phyloP scores from a whole-genome alignment of 306 rosid species.

The Calophaca sinica region DNA sequence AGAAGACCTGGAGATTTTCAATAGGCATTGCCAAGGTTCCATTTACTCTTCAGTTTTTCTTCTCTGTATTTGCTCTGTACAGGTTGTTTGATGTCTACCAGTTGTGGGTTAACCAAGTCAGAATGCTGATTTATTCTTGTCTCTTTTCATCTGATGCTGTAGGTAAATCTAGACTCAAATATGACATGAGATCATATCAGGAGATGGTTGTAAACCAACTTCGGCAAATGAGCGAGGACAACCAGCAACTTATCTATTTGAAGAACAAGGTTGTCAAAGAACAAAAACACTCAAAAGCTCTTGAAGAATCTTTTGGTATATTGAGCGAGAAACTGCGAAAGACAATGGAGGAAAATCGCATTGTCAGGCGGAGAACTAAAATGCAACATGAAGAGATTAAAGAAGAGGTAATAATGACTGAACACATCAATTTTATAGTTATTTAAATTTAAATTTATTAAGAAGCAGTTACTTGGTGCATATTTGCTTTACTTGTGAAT shows the following conservation, averaged over 20 bases:
- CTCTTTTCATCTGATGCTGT: slow-evolving; percentile 27
- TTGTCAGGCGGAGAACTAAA: slow-evolving; percentile 64
- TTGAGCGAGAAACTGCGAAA: slow-evolving; percentile 63
- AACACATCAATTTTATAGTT: not conserved
- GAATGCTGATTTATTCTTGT: not conserved
- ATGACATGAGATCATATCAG: slow-evolving; percentile 73
- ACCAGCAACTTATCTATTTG: slow-evolving; percentile 61
- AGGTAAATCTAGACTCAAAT: slow-evolving; percentile 80
- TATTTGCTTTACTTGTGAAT: slow-evolving; percentile 22
- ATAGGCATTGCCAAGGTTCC: slow-evolving; percentile 78
- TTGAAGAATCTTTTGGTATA: slow-evolving; percentile 58
- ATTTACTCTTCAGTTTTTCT: slow-evolving; percentile 30
- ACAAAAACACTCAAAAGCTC: slow-evolving; percentile 48
- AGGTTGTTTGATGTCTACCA: not conserved
- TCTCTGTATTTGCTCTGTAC: slow-evolving; percentile 12
- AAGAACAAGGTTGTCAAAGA: slow-evolving; percentile 60
- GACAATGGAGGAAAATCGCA: slow-evolving; percentile 63
- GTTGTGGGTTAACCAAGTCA: slow-evolving; percentile 10
- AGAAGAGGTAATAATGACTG: slow-evolving; percentile 74
- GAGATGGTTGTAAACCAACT: slow-evolving; percentile 81
- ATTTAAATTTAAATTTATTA: slow-evolving; percentile 33
- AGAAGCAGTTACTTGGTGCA: slow-evolving; percentile 17
- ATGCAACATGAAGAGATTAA: slow-evolving; percentile 64
- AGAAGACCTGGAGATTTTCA: slow-evolving; percentile 75
- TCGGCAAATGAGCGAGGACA: slow-evolving; percentile 86